Percentiles rank a stretch among this genome's conserved stretches.
These are phyloP conservation scores for Dispira parvispora DNA, from an alignment of 192 early-diverging fungal genomes.

Conservation along the genomic window DNA sequence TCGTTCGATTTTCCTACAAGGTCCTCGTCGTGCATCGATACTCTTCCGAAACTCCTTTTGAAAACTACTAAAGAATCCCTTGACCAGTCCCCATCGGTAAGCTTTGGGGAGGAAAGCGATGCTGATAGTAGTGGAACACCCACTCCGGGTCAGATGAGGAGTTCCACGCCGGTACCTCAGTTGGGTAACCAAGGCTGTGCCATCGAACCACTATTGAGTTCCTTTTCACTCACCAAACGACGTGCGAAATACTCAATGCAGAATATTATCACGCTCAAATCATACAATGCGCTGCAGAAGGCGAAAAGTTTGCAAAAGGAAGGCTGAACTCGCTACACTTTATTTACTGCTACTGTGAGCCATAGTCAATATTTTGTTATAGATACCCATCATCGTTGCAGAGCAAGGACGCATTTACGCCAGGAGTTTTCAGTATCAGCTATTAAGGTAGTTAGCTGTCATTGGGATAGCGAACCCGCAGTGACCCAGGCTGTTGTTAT, in stretches of 20 bases:
- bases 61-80: not conserved
- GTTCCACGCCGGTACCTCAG: constrained; percentile 12
- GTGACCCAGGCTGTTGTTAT: too few relatives aligned
- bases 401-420: too few relatives aligned
- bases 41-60: not conserved
- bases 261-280: constrained; percentile 38
- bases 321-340: not conserved
- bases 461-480: too few relatives aligned
- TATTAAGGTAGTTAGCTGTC: too few relatives aligned
- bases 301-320: not conserved
- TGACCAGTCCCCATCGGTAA: not conserved
- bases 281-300: constrained; percentile 26
- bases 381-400: too few relatives aligned
- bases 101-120: constrained; percentile 14
- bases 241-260: constrained; percentile 51
- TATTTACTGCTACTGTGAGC: too few relatives aligned
- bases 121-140: constrained; percentile 14
- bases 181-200: constrained; percentile 19
- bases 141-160: constrained; percentile 14
- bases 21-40: constrained; percentile 16
- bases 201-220: constrained; percentile 21
- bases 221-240: constrained; percentile 27
- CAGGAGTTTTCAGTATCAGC: too few relatives aligned
- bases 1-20: constrained; percentile 18
- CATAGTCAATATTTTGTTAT: too few relatives aligned